phyloP scores from a whole-genome alignment of 73 alveolate genomes.

The Stentor coeruleus region DNA sequence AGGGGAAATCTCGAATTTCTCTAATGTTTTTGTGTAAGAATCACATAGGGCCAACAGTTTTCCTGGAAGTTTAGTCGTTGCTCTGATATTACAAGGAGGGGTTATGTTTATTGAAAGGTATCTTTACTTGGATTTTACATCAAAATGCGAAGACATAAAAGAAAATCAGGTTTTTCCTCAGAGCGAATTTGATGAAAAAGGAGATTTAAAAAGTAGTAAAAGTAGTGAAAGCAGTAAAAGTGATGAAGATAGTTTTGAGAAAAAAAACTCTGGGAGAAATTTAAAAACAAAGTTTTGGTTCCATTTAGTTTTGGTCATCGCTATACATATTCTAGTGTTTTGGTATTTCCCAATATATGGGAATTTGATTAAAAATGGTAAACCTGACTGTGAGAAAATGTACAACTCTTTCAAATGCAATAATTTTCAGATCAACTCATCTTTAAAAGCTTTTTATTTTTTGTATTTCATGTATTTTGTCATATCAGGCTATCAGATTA shows the following conservation, averaged over 20 bases:
- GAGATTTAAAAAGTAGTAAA: no score
- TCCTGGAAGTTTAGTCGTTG: conserved; percentile 13
- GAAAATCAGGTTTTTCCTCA: no score
- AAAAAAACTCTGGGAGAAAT: no score
- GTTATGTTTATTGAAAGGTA: conserved; percentile 1
- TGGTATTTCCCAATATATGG: conserved; percentile 21
- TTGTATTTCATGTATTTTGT: conserved; percentile 3
- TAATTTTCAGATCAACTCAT: conserved; percentile 1
- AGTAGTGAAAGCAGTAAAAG: no score
- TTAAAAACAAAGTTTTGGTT: no score
- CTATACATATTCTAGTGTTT: neutral
- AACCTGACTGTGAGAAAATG: neutral
- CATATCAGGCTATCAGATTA: neutral
- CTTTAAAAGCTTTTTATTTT: conserved; percentile 17
- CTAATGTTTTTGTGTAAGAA: conserved; percentile 3
- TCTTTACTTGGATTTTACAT: neutral
- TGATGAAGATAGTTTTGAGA: neutral
- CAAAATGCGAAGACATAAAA: no score
- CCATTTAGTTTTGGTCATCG: neutral
- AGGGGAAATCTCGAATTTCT: neutral
- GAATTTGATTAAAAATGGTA: neutral
- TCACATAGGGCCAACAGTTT: neutral
- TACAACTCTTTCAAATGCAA: neutral
- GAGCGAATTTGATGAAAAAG: no score
- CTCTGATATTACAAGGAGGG: neutral